These are phyloP conservation scores for Debaryomyces robertsiae DNA, from an alignment of 1,139 yeast genomes.

Conservation along the genomic window DNA sequence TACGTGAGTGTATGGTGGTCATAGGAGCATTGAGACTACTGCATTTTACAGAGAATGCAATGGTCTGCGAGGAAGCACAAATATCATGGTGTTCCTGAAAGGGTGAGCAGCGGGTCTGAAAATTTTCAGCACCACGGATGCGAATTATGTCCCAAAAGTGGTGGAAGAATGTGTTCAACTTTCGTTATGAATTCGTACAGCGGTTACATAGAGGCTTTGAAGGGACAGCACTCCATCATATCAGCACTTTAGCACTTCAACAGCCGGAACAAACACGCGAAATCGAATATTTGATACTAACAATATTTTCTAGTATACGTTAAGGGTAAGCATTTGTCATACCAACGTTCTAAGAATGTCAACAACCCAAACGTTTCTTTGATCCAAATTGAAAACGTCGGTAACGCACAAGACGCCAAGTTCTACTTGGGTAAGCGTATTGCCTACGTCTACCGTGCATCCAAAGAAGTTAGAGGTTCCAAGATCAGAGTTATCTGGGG, in stretches of 20 bases:
- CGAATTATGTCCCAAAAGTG: not conserved
- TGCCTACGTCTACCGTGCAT: constrained; percentile 99
- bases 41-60: too few relatives aligned
- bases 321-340: constrained; percentile 99
- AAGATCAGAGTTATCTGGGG: constrained; percentile 99
- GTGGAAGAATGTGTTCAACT: too few relatives aligned
- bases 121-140: not conserved
- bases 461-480: constrained; percentile 97
- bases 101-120: too few relatives aligned
- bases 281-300: constrained; percentile 38
- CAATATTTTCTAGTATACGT: constrained; percentile 83
- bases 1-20: too few relatives aligned
- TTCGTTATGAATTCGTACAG: too few relatives aligned
- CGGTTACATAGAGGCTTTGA: too few relatives aligned
- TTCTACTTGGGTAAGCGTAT: constrained; percentile 99
- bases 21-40: not conserved
- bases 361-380: constrained; percentile 98
- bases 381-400: constrained; percentile 95
- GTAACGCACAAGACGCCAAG: constrained; percentile 89
- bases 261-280: too few relatives aligned
- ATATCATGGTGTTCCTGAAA: too few relatives aligned
- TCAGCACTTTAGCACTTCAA: too few relatives aligned
- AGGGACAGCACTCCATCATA: too few relatives aligned
- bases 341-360: constrained; percentile 99
- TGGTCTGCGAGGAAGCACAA: too few relatives aligned